Conservation (phyloP, 2,329 filamentous ascomycete species). For the Monilinia laxa region DNA sequence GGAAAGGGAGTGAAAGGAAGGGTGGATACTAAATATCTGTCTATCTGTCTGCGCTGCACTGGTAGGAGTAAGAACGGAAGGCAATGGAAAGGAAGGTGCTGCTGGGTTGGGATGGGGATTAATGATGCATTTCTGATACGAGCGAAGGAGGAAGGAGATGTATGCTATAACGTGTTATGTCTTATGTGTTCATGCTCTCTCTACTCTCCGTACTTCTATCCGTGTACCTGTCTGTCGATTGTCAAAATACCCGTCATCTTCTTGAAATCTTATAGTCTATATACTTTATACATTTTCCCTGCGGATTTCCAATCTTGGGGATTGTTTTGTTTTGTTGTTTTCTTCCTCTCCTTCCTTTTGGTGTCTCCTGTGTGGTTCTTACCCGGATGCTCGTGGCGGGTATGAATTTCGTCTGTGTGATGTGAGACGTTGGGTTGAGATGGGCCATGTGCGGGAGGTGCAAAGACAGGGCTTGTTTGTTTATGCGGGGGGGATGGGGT, state of each 20-base stretch:
- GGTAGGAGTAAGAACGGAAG: slow-evolving; percentile 4
- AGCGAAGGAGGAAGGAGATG: background rate
- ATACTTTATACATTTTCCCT: background rate
- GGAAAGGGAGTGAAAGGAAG: slow-evolving; percentile 17
- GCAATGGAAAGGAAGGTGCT: background rate
- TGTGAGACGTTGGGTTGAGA: no score
- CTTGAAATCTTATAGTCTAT: background rate
- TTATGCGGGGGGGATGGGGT: no score
- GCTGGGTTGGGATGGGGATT: background rate
- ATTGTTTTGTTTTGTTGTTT: background rate
- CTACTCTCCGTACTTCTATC: background rate
- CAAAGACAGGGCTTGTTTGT: no score
- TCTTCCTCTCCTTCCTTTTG: no score
- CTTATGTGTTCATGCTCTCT: slow-evolving; percentile 4
- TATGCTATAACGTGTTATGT: slow-evolving; percentile 10
- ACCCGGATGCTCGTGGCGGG: no score
- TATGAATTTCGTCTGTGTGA: no score
- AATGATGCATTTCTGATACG: slow-evolving; percentile 17
- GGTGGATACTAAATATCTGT: background rate
- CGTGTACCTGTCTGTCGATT: background rate
- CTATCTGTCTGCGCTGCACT: background rate
- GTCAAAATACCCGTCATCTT: background rate
- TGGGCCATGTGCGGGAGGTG: no score
- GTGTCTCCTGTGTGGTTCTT: no score
- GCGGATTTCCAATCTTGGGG: background rate